phyloP scores from a whole-genome alignment of 352 stramenopile genomes.

The Phytophthora crassamura region DNA sequence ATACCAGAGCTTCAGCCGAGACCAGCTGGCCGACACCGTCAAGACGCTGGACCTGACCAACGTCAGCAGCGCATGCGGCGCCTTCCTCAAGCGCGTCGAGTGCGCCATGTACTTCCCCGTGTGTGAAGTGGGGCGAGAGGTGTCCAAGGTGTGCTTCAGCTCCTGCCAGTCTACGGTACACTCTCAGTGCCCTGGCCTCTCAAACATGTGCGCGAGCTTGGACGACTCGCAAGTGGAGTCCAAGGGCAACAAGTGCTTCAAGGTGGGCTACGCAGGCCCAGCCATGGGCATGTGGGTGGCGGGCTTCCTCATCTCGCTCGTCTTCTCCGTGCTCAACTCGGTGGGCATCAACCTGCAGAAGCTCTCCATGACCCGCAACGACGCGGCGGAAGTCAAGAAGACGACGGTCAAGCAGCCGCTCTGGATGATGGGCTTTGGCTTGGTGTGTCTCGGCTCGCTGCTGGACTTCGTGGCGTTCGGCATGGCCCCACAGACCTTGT shows the following conservation, averaged over 20 bases:
- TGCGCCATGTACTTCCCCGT: constrained; percentile 82
- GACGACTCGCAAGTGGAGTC: constrained; percentile 51
- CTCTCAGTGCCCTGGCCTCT: constrained; percentile 68
- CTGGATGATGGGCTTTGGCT: constrained; percentile 88
- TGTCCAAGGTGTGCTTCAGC: constrained; percentile 61
- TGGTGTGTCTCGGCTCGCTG: constrained; percentile 85
- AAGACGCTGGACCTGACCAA: constrained; percentile 68
- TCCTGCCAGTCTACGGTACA: constrained; percentile 71
- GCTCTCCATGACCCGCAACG: constrained; percentile 85
- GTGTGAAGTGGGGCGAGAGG: constrained; percentile 81
- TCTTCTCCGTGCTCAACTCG: constrained; percentile 91
- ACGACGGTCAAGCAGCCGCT: constrained; percentile 85
- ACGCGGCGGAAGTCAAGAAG: constrained; percentile 68
- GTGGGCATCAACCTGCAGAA: constrained; percentile 94
- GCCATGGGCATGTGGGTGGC: constrained; percentile 87
- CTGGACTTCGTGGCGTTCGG: constrained; percentile 93
- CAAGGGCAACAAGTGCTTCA: constrained; percentile 85
- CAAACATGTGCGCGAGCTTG: constrained; percentile 60
- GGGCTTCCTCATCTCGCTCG: constrained; percentile 86
- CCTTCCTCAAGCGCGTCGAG: constrained; percentile 64
- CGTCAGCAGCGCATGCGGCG: constrained; percentile 62
- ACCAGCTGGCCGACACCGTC: constrained; percentile 49
- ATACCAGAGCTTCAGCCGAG: constrained; percentile 43
- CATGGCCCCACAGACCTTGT: constrained; percentile 90
- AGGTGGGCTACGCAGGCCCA: constrained; percentile 71